Evolutionary conservation across 2,329 filamentous ascomycete genomes (phyloP).

Genomic region (Dothidotthia symphoricarpi): DNA sequence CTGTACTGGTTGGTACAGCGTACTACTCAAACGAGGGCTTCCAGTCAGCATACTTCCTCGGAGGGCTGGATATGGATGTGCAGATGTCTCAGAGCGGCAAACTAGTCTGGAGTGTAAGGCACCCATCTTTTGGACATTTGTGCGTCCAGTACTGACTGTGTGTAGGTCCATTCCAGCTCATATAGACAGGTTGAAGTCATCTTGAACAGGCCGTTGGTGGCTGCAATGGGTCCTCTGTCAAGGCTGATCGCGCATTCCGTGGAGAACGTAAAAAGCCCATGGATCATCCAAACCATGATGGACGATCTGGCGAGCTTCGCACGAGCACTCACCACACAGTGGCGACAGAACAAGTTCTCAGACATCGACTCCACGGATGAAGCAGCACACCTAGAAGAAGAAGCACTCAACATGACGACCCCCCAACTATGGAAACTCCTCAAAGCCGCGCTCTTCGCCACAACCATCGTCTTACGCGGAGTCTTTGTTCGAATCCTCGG

Average conservation of each 20-base stretch:
- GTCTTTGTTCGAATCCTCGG: conserved; percentile 65
- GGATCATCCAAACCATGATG: conserved; percentile 53
- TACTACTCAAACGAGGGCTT: conserved; percentile 72
- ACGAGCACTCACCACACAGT: conserved; percentile 64
- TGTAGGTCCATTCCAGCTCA: conserved; percentile 55
- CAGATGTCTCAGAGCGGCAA: conserved; percentile 50
- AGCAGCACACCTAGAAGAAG: conserved; percentile 58
- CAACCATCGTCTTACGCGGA: conserved; percentile 71
- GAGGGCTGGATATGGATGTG: conserved; percentile 66
- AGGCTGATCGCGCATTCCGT: conserved; percentile 64
- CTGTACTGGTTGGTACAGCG: conserved; percentile 65
- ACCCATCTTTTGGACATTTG: background rate
- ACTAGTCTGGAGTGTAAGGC: conserved; percentile 61
- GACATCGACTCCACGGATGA: conserved; percentile 70
- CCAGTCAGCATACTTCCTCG: conserved; percentile 72
- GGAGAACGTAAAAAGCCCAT: conserved; percentile 55
- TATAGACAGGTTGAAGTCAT: conserved; percentile 60
- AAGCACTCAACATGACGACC: conserved; percentile 65
- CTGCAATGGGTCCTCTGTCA: conserved; percentile 66
- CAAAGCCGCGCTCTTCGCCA: conserved; percentile 71
- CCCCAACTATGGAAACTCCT: conserved; percentile 73
- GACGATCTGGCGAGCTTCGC: conserved; percentile 69
- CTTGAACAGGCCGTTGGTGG: conserved; percentile 60
- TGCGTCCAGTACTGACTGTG: conserved; percentile 7
- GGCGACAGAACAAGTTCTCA: conserved; percentile 73